Conservation (phyloP, 805 yeast species). For the Saccharomyces jurei region DNA sequence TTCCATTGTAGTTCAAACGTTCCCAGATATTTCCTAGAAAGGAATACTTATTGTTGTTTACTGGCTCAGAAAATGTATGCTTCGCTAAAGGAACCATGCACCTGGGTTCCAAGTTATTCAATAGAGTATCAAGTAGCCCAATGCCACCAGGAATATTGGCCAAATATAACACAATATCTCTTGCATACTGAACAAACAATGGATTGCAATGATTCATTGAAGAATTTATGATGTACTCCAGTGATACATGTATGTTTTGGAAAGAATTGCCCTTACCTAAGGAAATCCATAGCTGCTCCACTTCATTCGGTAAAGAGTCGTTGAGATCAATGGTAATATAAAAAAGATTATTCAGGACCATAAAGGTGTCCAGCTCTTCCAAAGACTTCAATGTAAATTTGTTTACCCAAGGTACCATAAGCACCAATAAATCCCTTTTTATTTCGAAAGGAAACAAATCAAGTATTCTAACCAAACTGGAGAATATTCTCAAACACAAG, state of each 20-base stretch:
- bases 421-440: slow-evolving; percentile 70
- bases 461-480: slow-evolving; percentile 61
- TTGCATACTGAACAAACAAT: slow-evolving; percentile 63
- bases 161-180: slow-evolving; percentile 75
- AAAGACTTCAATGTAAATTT: slow-evolving; percentile 55
- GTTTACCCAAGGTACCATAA: slow-evolving; percentile 89
- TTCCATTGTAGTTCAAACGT: slow-evolving; percentile 44
- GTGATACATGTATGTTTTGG: slow-evolving; percentile 61
- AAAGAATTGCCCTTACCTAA: slow-evolving; percentile 67
- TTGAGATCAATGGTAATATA: slow-evolving; percentile 79
- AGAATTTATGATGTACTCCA: slow-evolving; percentile 60
- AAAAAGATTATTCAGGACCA: slow-evolving; percentile 74
- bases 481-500: slow-evolving; percentile 58
- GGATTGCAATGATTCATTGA: slow-evolving; percentile 67
- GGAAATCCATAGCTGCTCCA: slow-evolving; percentile 93
- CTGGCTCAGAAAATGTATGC: slow-evolving; percentile 27
- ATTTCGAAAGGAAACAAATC: slow-evolving; percentile 48
- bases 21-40: slow-evolving; percentile 68
- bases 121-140: slow-evolving; percentile 50
- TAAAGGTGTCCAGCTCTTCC: slow-evolving; percentile 40
- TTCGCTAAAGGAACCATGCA: slow-evolving; percentile 76
- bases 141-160: slow-evolving; percentile 46
- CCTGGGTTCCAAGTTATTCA: slow-evolving; percentile 70
- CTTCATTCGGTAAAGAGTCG: slow-evolving; percentile 69
- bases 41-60: slow-evolving; percentile 43